Evolutionary conservation across 495 filamentous ascomycete species (phyloP), one percentile per base, ranked within the genome.

Genomic region (Evernia prunastri): DNA sequence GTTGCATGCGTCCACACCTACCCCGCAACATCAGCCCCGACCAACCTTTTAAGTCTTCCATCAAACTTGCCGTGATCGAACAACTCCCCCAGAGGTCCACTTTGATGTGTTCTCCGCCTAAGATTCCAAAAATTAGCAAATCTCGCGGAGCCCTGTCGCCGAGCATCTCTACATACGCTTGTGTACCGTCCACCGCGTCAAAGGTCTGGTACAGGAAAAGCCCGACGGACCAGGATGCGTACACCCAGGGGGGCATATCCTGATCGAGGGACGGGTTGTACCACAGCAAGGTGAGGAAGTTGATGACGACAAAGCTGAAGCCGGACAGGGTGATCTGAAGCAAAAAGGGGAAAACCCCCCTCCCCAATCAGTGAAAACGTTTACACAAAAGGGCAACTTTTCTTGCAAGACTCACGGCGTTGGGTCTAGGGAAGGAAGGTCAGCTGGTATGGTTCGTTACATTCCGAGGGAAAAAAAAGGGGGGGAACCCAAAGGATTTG

Each of bases 201-300:
- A 97, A 97, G 1, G 94, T 98, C 81, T 98, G 94, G 72, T 98
- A 98, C 40, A 98, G 76, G 73, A 97, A 96, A 68, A 98, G 76
- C 3, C 94, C 94, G 56, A 88, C 77, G 27, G 95, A 86, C 87
- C 91, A 98, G 66, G 85, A 88, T 59, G 86, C 87, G 80, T 97
- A 98, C 20, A 98, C 94, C 94, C 93, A 97, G 0, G 81, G 66
- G 10, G 94, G 94, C 73, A 92, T 97, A 73, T 98, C 90, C 73
- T 88, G 86, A 75, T 98, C 94, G 59, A 98, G 79, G 0, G 84
- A 88, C n/a, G 94, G 93, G 69, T 91, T 94, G 77, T 97, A 98
- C 89, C 90, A 97, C 58, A 98, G 82, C 71, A 98, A 76, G 10
- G 94, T 97, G 69, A 96, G 76, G 77, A 97, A 84, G 79, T 98